Evolutionary conservation across 2,329 filamentous ascomycete genomes (phyloP), one percentile per base, ranked within the genome.

Genomic region (Ophiostoma novo-ulmi): DNA sequence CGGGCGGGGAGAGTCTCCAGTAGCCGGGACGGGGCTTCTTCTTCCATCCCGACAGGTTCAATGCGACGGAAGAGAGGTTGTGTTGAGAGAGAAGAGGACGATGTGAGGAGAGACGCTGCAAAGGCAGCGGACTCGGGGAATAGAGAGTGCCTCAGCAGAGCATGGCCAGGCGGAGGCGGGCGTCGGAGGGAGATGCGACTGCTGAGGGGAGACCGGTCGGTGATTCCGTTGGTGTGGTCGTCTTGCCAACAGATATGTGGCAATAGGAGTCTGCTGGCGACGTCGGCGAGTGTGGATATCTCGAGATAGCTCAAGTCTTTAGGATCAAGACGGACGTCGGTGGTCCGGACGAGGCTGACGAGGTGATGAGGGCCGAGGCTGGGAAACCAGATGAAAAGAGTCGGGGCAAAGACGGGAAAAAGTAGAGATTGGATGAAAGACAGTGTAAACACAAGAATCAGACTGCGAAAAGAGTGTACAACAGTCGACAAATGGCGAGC

Each of bases 1-100:
- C 87, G 84, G 72, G 85, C 78, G 73, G 84, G 81, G 70, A 88
- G 80, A 71, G 82, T 81, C 73, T 87, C 84, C 75, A 88, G 80
- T 75, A 82, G 77, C 75, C 75, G 80, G 73, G 80, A 77, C 72
- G 78, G 75, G 70, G 77, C 73, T 44, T 73, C 76, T 72, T 77
- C 75, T 73, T 78, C 79, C 81, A 83, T 83, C 76, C 36, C 68
- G 72, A 31, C 22, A 26, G 39, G 52, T 41, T 48, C 44, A 17
- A 48, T 58, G 52, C 26, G 8, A 10, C 5, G 20, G 17, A 55
- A 38, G 55, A 22, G 36, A 17, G 14, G 3, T 8, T 17, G 48
- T 10, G 10, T 17, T 5, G 52, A 3, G 35, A 14, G 22, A 67
- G 13, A 39, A 26, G 10, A n/a, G 10, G 55, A 6, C 36, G 36